phyloP scores from a whole-genome alignment of 2,329 filamentous ascomycete genomes.

The Exophiala calicioides region DNA sequence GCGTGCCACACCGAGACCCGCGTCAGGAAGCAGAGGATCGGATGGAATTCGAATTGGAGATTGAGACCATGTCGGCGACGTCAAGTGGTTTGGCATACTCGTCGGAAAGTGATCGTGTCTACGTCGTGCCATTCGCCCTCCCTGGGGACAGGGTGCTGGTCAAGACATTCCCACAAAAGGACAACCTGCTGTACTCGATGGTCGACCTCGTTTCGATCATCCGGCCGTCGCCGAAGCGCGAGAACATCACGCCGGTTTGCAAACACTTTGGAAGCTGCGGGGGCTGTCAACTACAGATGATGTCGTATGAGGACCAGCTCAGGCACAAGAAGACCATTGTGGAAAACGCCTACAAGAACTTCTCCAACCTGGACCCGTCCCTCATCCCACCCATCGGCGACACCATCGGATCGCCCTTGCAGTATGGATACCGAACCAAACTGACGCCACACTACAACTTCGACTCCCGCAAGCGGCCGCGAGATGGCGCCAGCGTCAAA shows the following conservation, averaged over 20 bases:
- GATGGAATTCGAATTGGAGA: conserved; percentile 74
- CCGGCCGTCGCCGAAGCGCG: conserved; percentile 71
- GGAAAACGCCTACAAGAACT: conserved; percentile 88
- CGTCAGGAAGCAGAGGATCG: neutral
- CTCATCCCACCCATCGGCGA: conserved; percentile 74
- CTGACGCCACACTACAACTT: conserved; percentile 95
- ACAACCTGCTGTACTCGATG: conserved; percentile 66
- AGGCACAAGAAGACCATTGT: conserved; percentile 81
- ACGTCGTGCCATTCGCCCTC: conserved; percentile 81
- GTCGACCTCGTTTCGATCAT: conserved; percentile 81
- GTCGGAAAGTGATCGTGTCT: conserved; percentile 54
- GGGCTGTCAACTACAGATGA: conserved; percentile 97
- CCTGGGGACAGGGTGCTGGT: conserved; percentile 80
- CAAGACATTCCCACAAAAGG: conserved; percentile 74
- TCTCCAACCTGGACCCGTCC: conserved; percentile 76
- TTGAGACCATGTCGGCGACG: conserved; percentile 81
- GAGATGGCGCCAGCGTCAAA: no score
- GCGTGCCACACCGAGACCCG: neutral
- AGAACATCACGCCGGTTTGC: conserved; percentile 76
- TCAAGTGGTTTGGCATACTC: conserved; percentile 83
- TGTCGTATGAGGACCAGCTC: conserved; percentile 84
- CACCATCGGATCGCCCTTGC: conserved; percentile 84
- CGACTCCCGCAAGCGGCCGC: no score
- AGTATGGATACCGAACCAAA: conserved; percentile 95
- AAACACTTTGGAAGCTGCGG: conserved; percentile 84